phyloP scores from a whole-genome alignment of 2,329 filamentous ascomycete species.

The Orbilia blumenaviensis region DNA sequence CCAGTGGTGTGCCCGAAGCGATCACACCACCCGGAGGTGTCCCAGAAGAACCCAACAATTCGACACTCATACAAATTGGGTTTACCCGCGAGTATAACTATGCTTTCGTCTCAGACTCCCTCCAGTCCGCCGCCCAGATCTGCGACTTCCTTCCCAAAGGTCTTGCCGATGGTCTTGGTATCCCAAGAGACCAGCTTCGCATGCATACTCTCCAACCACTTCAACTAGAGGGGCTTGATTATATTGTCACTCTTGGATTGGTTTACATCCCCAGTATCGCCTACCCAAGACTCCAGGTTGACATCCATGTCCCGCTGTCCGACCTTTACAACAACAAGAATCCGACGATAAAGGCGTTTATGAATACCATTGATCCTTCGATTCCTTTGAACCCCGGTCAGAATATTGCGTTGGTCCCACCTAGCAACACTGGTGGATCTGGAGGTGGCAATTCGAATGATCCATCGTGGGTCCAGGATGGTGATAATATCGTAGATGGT shows the following conservation, averaged over 20 bases:
- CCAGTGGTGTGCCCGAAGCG: constrained; percentile 74
- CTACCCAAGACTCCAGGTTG: constrained; percentile 73
- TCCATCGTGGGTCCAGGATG: constrained; percentile 55
- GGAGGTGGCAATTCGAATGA: constrained; percentile 59
- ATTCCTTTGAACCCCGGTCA: constrained; percentile 71
- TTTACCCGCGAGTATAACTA: constrained; percentile 86
- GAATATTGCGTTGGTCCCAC: constrained; percentile 60
- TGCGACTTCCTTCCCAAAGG: constrained; percentile 79
- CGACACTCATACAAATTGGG: constrained; percentile 80
- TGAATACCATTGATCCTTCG: constrained; percentile 81
- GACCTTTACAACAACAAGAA: constrained; percentile 76
- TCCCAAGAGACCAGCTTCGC: constrained; percentile 66
- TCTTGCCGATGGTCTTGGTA: constrained; percentile 71
- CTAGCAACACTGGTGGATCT: constrained; percentile 61
- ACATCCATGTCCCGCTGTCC: constrained; percentile 77
- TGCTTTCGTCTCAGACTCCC: constrained; percentile 76
- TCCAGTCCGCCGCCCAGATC: constrained; percentile 81
- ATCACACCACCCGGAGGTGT: constrained; percentile 75
- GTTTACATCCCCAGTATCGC: constrained; percentile 78
- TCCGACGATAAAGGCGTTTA: constrained; percentile 74
- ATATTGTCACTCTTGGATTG: constrained; percentile 81
- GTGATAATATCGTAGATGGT: constrained; percentile 60
- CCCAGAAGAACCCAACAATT: constrained; percentile 69
- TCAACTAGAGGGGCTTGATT: constrained; percentile 76
- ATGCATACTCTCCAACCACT: constrained; percentile 79